Conservation (phyloP, 1,139 yeast species). For the Arxiozyma bovina region DNA sequence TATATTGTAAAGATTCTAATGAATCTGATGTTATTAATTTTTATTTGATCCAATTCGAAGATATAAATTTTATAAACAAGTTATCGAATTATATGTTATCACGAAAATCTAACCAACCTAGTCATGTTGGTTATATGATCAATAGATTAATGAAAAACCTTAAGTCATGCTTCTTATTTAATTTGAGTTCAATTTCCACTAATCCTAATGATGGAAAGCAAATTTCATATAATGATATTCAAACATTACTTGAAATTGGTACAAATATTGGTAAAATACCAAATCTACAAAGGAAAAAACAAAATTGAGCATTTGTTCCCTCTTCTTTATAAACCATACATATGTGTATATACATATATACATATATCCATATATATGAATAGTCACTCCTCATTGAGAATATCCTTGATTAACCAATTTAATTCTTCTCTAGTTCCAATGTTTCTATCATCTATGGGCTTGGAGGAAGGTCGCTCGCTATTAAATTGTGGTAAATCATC, state of each 20-base stretch:
- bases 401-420: slow-evolving; percentile 61
- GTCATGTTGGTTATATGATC: slow-evolving; percentile 23
- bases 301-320: not conserved
- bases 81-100: slow-evolving; percentile 7
- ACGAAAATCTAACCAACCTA: slow-evolving; percentile 5
- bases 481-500: slow-evolving; percentile 31
- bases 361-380: not conserved
- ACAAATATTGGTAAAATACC: slow-evolving; percentile 8
- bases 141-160: slow-evolving; percentile 22
- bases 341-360: not conserved
- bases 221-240: slow-evolving; percentile 1
- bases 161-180: slow-evolving; percentile 19
- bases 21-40: slow-evolving; percentile 12
- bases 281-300: slow-evolving; percentile 6
- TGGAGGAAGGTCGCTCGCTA: slow-evolving; percentile 26
- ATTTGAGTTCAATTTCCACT: slow-evolving; percentile 4
- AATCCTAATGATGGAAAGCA: not conserved
- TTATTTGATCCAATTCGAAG: slow-evolving; percentile 23
- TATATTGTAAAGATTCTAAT: not conserved
- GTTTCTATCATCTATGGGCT: slow-evolving; percentile 33
- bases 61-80: slow-evolving; percentile 12
- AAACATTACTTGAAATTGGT: slow-evolving; percentile 5
- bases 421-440: slow-evolving; percentile 61
- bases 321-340: not conserved
- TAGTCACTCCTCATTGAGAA: slow-evolving; percentile 28